phyloP scores from a whole-genome alignment of 2,329 filamentous ascomycete species.

The Venturia effusa region DNA sequence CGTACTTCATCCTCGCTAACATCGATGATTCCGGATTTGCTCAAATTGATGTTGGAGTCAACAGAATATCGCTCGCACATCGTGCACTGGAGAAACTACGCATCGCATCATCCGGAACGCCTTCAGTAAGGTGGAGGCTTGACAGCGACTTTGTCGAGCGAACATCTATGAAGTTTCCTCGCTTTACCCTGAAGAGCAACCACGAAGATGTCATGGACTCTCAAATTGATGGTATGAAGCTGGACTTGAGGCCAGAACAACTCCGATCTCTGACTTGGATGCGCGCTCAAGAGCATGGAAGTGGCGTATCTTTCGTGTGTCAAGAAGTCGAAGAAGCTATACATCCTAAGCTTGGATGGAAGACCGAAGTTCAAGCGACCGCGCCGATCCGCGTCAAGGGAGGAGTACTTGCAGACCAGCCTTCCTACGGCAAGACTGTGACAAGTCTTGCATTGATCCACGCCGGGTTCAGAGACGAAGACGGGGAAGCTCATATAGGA shows the following conservation, averaged over 20 bases:
- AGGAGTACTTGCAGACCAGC: conserved; percentile 52
- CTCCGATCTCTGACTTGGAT: conserved; percentile 49
- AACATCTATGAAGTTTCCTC: conserved; percentile 23
- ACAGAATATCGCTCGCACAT: conserved; percentile 33
- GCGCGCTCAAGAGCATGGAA: conserved; percentile 38
- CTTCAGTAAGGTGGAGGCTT: conserved; percentile 34
- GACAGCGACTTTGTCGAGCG: conserved; percentile 32
- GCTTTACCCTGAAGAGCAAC: conserved; percentile 35
- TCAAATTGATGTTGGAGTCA: conserved; percentile 31
- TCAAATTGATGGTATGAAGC: conserved; percentile 9
- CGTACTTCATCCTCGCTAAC: background rate
- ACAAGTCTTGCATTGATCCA: conserved; percentile 47
- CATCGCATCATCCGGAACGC: conserved; percentile 16
- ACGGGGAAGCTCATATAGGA: conserved; percentile 11
- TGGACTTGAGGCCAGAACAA: conserved; percentile 41
- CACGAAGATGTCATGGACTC: conserved; percentile 19
- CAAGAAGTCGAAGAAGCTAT: conserved; percentile 47
- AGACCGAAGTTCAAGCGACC: conserved; percentile 43
- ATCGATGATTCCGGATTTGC: conserved; percentile 22
- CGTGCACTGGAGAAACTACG: conserved; percentile 27
- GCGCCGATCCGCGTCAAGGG: conserved; percentile 37
- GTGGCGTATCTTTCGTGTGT: conserved; percentile 33
- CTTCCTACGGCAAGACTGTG: conserved; percentile 58
- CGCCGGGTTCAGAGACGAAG: conserved; percentile 26
- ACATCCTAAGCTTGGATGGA: conserved; percentile 42